These are phyloP conservation scores for Prunus fruticosa DNA, from an alignment of 306 rosid species.

Conservation along the genomic window DNA sequence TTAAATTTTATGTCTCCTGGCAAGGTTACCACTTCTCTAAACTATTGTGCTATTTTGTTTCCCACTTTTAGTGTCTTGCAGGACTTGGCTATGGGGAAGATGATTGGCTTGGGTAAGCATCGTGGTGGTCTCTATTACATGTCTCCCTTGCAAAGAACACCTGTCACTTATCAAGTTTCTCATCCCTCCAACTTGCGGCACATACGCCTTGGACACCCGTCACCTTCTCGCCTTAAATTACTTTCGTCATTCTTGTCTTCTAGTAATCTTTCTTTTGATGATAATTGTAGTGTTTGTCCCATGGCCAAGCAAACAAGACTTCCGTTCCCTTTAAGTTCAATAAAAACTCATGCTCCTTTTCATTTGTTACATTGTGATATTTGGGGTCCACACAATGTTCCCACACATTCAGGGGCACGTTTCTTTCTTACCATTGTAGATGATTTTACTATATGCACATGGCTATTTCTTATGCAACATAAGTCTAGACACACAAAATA, in stretches of 20 bases:
- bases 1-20: no score
- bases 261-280: background rate
- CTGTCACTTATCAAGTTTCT: constrained; percentile 7
- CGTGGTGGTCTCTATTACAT: constrained; percentile 8
- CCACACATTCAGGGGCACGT: constrained; percentile 1
- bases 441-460: background rate
- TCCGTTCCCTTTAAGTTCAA: background rate
- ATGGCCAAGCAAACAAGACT: constrained; percentile 14
- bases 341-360: constrained; percentile 10
- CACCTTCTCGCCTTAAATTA: constrained; percentile 3
- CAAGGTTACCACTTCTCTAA: no score
- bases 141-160: background rate
- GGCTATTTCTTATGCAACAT: background rate
- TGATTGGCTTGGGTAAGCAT: constrained; percentile 14
- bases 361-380: constrained; percentile 11
- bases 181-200: constrained; percentile 2
- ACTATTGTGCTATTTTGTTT: background rate
- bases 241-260: background rate
- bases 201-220: constrained; percentile 10
- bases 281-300: constrained; percentile 18
- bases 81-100: constrained; percentile 19
- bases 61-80: constrained; percentile 19
- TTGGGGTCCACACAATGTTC: constrained; percentile 3
- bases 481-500: constrained; percentile 4
- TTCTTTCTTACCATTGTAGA: constrained; percentile 1